A percentile compares a stretch with the other conserved stretches of the same genome.
phyloP scores from a whole-genome alignment of 164 flowering plant species.

The Tinospora cordifolia region DNA sequence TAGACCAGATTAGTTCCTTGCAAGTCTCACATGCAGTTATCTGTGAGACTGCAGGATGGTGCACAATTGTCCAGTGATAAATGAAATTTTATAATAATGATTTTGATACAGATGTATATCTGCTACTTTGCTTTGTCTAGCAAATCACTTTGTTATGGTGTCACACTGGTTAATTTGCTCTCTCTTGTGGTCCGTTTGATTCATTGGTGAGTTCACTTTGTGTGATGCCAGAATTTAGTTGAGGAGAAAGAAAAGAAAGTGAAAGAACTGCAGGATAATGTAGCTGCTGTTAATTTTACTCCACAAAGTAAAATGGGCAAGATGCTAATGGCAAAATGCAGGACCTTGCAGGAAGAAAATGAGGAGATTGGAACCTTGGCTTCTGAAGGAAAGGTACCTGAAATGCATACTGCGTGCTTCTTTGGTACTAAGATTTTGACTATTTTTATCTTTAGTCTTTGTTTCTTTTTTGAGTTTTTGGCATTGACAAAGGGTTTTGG shows the following conservation, averaged over 20 bases:
- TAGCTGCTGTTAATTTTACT: conserved; percentile 80
- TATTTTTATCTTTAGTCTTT: no score
- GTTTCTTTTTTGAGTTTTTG: no score
- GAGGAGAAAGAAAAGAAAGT: conserved; percentile 96
- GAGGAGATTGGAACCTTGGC: conserved; percentile 93
- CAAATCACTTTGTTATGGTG: neutral
- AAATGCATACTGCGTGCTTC: neutral
- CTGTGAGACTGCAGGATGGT: neutral
- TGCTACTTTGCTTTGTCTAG: neutral
- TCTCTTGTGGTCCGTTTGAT: neutral
- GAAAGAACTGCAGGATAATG: conserved; percentile 87
- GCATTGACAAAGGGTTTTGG: neutral
- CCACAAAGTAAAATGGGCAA: conserved; percentile 96
- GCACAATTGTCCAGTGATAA: neutral
- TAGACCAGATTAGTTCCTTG: neutral
- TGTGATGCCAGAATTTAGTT: conserved; percentile 56
- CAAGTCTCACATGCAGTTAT: neutral
- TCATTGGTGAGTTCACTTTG: conserved; percentile 3
- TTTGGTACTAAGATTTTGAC: neutral
- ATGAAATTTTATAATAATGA: neutral
- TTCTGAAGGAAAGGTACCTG: conserved; percentile 86
- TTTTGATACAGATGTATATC: neutral
- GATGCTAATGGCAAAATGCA: conserved; percentile 92
- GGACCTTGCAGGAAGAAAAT: conserved; percentile 92
- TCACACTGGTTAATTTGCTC: neutral